Conservation (phyloP, 139 green algal genomes). For the Picochlorum costavermella region DNA sequence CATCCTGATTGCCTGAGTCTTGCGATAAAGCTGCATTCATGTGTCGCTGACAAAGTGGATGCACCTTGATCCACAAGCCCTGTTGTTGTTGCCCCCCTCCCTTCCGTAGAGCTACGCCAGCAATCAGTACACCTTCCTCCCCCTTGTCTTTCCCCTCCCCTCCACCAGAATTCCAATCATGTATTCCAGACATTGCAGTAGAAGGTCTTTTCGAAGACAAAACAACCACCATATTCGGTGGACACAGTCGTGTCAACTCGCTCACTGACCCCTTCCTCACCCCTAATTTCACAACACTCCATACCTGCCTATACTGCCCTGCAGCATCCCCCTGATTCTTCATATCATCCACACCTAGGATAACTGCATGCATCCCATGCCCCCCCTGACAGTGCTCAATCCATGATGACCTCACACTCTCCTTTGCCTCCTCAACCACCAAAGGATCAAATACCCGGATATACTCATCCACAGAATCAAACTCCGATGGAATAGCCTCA, state of each 20-base stretch:
- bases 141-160: background rate
- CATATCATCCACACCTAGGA: constrained; percentile 12
- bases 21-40: no score
- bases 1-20: background rate
- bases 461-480: constrained; percentile 46
- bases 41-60: background rate
- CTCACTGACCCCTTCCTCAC: background rate
- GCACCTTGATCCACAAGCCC: background rate
- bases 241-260: background rate
- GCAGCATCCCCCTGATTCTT: background rate
- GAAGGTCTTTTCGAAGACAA: background rate
- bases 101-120: constrained; percentile 2
- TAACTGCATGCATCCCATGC: constrained; percentile 14
- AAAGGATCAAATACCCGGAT: constrained; percentile 60
- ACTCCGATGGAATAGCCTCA: constrained; percentile 18
- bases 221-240: background rate
- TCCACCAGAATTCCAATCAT: background rate
- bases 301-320: background rate
- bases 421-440: constrained; percentile 70
- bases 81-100: background rate
- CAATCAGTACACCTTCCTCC: background rate
- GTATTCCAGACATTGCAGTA: background rate
- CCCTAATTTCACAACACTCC: background rate
- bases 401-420: constrained; percentile 37
- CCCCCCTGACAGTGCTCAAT: constrained; percentile 33